Evolutionary conservation across 2,329 filamentous ascomycete genomes (phyloP).

Genomic region (Zalaria sp.): DNA sequence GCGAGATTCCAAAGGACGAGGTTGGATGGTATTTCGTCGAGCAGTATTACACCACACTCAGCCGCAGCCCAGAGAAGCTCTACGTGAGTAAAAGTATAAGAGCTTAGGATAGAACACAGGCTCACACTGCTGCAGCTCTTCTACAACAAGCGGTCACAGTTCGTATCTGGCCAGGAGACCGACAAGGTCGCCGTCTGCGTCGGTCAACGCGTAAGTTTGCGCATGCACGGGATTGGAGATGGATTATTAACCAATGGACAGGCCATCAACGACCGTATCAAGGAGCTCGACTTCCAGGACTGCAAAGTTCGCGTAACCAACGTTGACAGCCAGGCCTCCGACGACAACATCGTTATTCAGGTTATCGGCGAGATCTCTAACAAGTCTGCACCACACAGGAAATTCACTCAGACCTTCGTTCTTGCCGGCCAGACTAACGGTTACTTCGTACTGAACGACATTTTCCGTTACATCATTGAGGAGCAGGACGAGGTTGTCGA

Average conservation of each 20-base stretch:
- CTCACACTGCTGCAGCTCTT: slow-evolving; percentile 47
- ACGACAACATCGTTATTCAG: slow-evolving; percentile 89
- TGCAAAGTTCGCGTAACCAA: slow-evolving; percentile 98
- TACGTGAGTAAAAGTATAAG: slow-evolving; percentile 35
- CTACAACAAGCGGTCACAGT: slow-evolving; percentile 92
- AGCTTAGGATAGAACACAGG: not conserved
- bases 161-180: slow-evolving; percentile 83
- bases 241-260: slow-evolving; percentile 23
- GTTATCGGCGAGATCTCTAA: slow-evolving; percentile 97
- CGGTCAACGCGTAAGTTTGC: slow-evolving; percentile 61
- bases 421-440: slow-evolving; percentile 91
- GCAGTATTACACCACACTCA: slow-evolving; percentile 97
- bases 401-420: slow-evolving; percentile 96
- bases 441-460: slow-evolving; percentile 97
- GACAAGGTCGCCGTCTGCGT: slow-evolving; percentile 76
- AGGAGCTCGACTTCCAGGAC: slow-evolving; percentile 84
- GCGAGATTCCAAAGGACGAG: slow-evolving; percentile 64
- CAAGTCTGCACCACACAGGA: slow-evolving; percentile 79
- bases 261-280: slow-evolving; percentile 91
- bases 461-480: slow-evolving; percentile 84
- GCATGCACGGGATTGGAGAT: not conserved
- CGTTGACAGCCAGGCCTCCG: slow-evolving; percentile 88
- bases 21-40: slow-evolving; percentile 99
- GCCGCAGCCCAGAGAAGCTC: slow-evolving; percentile 86
- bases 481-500: slow-evolving; percentile 57